These are phyloP conservation scores for Claviceps spartinae DNA, from an alignment of 2,329 filamentous ascomycete species.

Conservation along the genomic window DNA sequence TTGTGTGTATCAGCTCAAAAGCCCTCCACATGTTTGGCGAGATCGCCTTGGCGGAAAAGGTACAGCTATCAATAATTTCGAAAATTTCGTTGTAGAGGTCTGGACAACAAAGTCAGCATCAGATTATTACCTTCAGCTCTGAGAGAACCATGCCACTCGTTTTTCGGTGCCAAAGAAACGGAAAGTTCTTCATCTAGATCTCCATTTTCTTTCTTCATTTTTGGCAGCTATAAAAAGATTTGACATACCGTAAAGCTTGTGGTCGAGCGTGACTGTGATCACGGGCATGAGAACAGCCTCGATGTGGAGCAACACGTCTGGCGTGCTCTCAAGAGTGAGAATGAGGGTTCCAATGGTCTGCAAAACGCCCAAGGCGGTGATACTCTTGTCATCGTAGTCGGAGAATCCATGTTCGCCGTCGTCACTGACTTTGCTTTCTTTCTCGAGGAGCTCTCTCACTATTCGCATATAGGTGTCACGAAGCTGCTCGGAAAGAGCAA, in stretches of 20 bases:
- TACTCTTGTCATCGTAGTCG: slow-evolving; percentile 97
- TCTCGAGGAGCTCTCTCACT: slow-evolving; percentile 78
- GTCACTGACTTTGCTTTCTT: slow-evolving; percentile 63
- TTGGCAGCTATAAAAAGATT: not conserved
- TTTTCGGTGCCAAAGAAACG: no score
- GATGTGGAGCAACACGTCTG: slow-evolving; percentile 85
- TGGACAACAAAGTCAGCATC: slow-evolving; percentile 15
- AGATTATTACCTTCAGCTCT: no score
- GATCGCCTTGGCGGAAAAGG: slow-evolving; percentile 90
- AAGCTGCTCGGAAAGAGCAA: slow-evolving; percentile 88
- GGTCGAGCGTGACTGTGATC: slow-evolving; percentile 88
- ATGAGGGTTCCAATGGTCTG: slow-evolving; percentile 98
- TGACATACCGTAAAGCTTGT: slow-evolving; percentile 75
- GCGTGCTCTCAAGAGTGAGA: slow-evolving; percentile 89
- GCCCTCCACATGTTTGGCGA: slow-evolving; percentile 97
- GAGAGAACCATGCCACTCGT: no score
- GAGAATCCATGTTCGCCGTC: slow-evolving; percentile 63
- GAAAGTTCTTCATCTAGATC: not conserved
- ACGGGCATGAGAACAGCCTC: slow-evolving; percentile 96
- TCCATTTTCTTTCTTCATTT: not conserved
- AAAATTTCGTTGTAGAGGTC: slow-evolving; percentile 97
- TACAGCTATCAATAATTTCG: slow-evolving; percentile 98
- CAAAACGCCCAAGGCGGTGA: slow-evolving; percentile 86
- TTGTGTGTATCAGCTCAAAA: slow-evolving; percentile 90
- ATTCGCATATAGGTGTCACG: slow-evolving; percentile 94